These are phyloP conservation scores for Daphne laureola DNA, from an alignment of 441 rosid species.

Conservation along the genomic window DNA sequence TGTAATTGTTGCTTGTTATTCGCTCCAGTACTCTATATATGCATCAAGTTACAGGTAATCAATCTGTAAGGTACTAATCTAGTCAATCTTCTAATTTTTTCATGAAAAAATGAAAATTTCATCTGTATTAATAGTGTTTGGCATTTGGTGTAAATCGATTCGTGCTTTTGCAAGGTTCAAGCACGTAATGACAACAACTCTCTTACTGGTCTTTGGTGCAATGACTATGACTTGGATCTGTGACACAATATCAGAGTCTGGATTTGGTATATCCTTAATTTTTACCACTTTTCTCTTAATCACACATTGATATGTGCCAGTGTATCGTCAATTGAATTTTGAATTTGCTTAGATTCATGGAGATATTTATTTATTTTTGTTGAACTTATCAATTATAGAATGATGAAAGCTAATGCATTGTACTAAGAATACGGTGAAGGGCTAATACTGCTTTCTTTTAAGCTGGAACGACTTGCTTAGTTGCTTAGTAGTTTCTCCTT, in stretches of 20 bases:
- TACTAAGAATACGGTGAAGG: too few species aligned
- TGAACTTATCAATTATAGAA: too few species aligned
- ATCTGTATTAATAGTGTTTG: too few species aligned
- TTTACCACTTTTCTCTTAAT: constrained; percentile 1
- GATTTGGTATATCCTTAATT: constrained; percentile 58
- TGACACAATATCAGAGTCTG: constrained; percentile 89
- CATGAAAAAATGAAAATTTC: neutral
- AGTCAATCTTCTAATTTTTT: constrained; percentile 2
- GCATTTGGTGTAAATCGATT: neutral
- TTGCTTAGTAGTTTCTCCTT: too few species aligned
- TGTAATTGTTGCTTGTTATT: constrained; percentile 61
- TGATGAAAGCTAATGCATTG: too few species aligned
- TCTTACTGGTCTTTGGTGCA: constrained; percentile 83
- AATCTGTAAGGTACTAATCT: constrained; percentile 13
- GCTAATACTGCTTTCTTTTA: too few species aligned
- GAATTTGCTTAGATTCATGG: neutral
- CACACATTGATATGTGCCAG: too few species aligned
- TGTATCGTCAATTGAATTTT: too few species aligned
- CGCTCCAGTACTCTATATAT: constrained; percentile 79
- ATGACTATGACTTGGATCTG: constrained; percentile 91
- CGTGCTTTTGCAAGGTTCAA: constrained; percentile 48
- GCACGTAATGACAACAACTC: constrained; percentile 73
- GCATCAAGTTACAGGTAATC: constrained; percentile 70
- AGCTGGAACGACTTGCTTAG: too few species aligned
- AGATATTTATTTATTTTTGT: neutral